phyloP scores from a whole-genome alignment of 805 yeast species.

The Yarrowia porcina region DNA sequence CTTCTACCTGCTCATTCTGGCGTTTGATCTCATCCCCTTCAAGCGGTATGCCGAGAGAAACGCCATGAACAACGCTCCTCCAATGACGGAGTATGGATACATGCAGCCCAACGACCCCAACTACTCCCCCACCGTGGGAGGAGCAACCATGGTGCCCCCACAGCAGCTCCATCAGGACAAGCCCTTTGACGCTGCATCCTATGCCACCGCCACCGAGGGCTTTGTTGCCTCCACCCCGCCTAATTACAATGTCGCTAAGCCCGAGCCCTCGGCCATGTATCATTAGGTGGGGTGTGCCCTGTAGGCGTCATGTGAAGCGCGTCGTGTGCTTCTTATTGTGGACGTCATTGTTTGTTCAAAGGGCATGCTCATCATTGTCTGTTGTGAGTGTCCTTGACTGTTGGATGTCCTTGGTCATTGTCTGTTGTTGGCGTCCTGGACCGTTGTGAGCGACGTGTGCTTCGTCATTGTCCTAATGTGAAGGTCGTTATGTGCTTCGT shows the following conservation, averaged over 20 bases:
- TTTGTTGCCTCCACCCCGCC: background rate
- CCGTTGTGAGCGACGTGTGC: too few species aligned
- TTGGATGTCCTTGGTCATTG: too few species aligned
- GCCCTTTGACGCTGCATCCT: conserved; percentile 5
- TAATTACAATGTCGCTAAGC: conserved; percentile 7
- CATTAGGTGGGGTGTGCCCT: background rate
- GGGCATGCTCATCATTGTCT: too few species aligned
- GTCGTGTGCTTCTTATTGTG: too few species aligned
- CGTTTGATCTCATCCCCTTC: conserved; percentile 63
- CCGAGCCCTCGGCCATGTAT: conserved; percentile 18
- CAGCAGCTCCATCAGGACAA: background rate
- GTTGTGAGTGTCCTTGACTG: too few species aligned
- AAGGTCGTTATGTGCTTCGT: too few species aligned
- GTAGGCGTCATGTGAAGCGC: too few species aligned
- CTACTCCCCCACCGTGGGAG: conserved; percentile 18
- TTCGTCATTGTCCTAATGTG: too few species aligned
- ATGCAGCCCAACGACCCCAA: conserved; percentile 5
- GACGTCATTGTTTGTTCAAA: too few species aligned
- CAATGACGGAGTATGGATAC: background rate
- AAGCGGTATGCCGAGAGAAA: conserved; percentile 23
- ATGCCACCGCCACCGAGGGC: conserved; percentile 7
- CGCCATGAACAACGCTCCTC: background rate
- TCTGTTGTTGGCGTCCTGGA: too few species aligned
- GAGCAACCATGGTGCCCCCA: background rate
- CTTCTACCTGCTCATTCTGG: conserved; percentile 56